Evolutionary conservation across 805 yeast species (phyloP), one percentile per base, ranked within the genome.

Genomic region (Schwanniomyces yamadae): DNA sequence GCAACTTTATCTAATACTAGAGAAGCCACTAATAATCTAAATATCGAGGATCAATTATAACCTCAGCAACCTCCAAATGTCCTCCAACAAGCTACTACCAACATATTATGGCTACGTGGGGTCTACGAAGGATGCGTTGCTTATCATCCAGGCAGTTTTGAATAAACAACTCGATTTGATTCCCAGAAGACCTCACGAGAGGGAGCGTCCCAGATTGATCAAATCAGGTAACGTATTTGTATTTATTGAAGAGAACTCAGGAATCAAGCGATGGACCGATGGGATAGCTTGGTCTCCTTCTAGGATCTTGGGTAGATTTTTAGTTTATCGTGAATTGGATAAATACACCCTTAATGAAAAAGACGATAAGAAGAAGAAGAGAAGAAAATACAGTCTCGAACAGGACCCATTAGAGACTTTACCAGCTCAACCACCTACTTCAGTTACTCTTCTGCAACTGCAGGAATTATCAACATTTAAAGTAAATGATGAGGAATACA

Each of bases 251-350:
- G 87, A 84, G 46, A 67, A 75, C 9, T 80, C 90, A 0, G 89
- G 91, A 3, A 89, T 90, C 41, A 85, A 84, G 55, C 71, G 98
- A 40, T 90, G 98, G 98, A 90, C 98, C 1, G 98, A 90, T 53
- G 96, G 96, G n/a, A 77, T 86, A 10, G 70, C 90, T 10, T 90
- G 98, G 98, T 80, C 90, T 2, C 96, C 97, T 0, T 83, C 95
- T 2, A 69, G 97, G 32, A 88, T 90, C 25, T 69, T 88, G 18
- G 95, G 95, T 5, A 71, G 93, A 40, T 90, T 90, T 49, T 65
- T 90, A 22, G 81, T 90, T 8, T 90, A 90, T 58, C 75, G 95
- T 18, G 95, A 89, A 36, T 49, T 67, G 31, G 71, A 68, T 44
- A 57, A 59, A 22, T 58, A 57, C 6, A 69, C 75, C 1, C 46